These are phyloP conservation scores for Eremochloa ophiuroides DNA, from an alignment of 176 grass and related monocot genomes.

Conservation along the genomic window DNA sequence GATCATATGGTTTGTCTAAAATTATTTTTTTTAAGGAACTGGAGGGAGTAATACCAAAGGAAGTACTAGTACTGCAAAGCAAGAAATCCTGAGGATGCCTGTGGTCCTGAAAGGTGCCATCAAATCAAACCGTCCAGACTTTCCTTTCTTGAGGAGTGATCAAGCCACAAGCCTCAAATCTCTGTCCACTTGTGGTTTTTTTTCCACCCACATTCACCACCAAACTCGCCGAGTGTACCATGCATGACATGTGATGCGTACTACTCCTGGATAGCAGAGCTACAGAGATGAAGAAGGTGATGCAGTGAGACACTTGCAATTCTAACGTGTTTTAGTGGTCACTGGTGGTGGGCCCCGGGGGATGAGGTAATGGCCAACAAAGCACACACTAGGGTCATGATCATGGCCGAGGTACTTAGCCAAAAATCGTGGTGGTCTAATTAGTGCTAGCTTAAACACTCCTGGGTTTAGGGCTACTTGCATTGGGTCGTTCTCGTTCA, in stretches of 20 bases:
- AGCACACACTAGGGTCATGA: slow-evolving; percentile 16
- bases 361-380: slow-evolving; percentile 14
- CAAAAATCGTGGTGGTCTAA: background rate
- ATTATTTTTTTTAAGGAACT: too few relatives aligned
- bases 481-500: background rate
- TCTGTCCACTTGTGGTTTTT: background rate
- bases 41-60: too few relatives aligned
- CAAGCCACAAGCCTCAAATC: background rate
- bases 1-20: too few relatives aligned
- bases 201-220: background rate
- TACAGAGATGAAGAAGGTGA: background rate
- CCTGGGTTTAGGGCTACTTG: background rate
- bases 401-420: background rate
- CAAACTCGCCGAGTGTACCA: background rate
- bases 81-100: slow-evolving; percentile 12
- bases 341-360: background rate
- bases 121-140: slow-evolving; percentile 6
- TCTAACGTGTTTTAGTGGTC: background rate
- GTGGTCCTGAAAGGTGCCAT: slow-evolving; percentile 31
- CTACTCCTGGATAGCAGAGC: background rate
- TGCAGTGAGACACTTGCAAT: background rate
- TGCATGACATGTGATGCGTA: background rate
- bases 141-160: background rate
- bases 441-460: slow-evolving; percentile 12
- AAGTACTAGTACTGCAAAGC: background rate